phyloP scores from a whole-genome alignment of 192 early-diverging fungal genomes.

The Blastocladiella britannica region DNA sequence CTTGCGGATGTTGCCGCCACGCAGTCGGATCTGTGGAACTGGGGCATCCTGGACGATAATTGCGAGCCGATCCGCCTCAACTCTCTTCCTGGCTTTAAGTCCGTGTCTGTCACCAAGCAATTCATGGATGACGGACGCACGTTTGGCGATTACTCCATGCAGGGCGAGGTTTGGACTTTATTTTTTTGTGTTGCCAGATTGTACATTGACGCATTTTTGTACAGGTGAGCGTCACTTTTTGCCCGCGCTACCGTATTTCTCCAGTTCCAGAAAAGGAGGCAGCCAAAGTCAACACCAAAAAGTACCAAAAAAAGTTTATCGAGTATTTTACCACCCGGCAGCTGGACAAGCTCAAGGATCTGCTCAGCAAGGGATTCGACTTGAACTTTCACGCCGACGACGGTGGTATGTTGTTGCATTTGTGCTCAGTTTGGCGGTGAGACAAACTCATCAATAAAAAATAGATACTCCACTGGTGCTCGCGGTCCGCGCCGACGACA shows the following conservation, averaged over 20 bases:
- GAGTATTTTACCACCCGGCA: neutral
- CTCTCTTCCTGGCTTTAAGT: neutral
- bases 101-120: neutral
- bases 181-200: neutral
- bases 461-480: neutral
- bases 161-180: neutral
- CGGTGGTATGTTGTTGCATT: neutral
- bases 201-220: neutral
- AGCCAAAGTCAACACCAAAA: neutral
- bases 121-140: neutral
- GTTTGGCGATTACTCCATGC: neutral
- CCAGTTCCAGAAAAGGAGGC: neutral
- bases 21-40: neutral
- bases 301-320: neutral
- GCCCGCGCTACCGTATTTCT: neutral
- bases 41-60: neutral
- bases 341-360: neutral
- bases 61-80: neutral
- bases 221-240: neutral
- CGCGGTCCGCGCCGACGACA: neutral
- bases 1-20: neutral
- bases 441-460: too few species aligned
- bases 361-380: neutral
- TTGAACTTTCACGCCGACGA: neutral
- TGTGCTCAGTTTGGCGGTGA: neutral